phyloP scores from a whole-genome alignment of 1,139 yeast genomes.

The Hemisphaericaspora xylanilytica region DNA sequence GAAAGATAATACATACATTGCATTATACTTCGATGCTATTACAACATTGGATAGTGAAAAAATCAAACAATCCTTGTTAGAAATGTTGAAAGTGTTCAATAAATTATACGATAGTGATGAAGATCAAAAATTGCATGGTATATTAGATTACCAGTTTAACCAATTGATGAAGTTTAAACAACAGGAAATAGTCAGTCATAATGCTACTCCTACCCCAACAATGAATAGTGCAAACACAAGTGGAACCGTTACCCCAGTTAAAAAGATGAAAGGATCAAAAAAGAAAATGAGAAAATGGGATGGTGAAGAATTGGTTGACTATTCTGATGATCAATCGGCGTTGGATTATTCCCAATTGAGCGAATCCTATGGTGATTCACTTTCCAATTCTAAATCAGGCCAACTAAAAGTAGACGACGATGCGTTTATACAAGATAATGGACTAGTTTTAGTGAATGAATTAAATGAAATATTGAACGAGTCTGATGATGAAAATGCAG shows the following conservation, averaged over 20 bases:
- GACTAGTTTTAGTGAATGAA: constrained; percentile 43
- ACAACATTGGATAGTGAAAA: constrained; percentile 42
- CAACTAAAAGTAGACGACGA: constrained; percentile 27
- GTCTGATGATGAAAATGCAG: constrained; percentile 30
- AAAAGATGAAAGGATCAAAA: constrained; percentile 1
- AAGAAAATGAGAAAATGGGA: constrained; percentile 51
- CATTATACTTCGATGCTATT: constrained; percentile 41
- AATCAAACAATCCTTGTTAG: constrained; percentile 33
- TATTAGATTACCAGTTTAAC: constrained; percentile 42
- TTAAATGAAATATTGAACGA: constrained; percentile 40
- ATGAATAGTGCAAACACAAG: constrained; percentile 9
- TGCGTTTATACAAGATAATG: constrained; percentile 40
- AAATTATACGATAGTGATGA: constrained; percentile 26
- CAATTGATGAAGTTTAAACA: constrained; percentile 35
- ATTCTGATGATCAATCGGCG: constrained; percentile 17
- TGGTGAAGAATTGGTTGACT: constrained; percentile 38
- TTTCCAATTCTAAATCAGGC: constrained; percentile 42
- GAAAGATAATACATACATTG: constrained; percentile 32
- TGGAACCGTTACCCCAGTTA: constrained; percentile 8
- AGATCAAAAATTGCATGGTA: constrained; percentile 26
- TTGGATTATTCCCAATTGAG: constrained; percentile 37
- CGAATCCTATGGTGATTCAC: constrained; percentile 27
- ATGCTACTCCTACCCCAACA: constrained; percentile 5
- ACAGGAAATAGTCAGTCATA: constrained; percentile 10
- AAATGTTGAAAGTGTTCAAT: constrained; percentile 34